These are phyloP conservation scores for Rhododendron griersonianum DNA, from an alignment of 148 eudicot genomes.

Conservation along the genomic window DNA sequence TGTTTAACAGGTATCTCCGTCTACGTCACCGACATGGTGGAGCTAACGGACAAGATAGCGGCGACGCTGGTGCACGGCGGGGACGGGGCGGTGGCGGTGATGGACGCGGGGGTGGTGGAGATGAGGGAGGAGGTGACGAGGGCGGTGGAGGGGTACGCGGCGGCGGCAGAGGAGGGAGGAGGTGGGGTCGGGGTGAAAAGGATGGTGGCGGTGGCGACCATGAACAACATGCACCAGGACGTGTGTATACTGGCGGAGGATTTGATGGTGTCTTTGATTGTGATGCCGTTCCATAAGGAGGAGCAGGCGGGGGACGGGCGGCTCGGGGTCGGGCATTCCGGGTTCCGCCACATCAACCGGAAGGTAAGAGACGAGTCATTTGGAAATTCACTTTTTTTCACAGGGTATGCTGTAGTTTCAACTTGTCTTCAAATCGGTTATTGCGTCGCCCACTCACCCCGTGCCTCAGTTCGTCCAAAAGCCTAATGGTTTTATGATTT, in stretches of 20 bases:
- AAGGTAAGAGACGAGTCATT: slow-evolving; percentile 44
- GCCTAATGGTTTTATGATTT: neutral
- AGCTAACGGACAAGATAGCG: slow-evolving; percentile 69
- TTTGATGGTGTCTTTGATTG: slow-evolving; percentile 42
- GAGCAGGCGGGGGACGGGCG: slow-evolving; percentile 36
- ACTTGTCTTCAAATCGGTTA: no score
- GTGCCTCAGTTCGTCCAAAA: no score
- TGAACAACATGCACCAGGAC: slow-evolving; percentile 77
- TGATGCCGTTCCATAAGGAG: slow-evolving; percentile 75
- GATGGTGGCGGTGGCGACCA: slow-evolving; percentile 58
- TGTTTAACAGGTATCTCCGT: slow-evolving; percentile 47
- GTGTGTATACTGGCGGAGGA: slow-evolving; percentile 67
- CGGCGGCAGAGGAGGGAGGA: slow-evolving; percentile 28
- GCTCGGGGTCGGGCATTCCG: slow-evolving; percentile 43
- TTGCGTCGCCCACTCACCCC: no score
- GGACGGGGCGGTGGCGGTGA: slow-evolving; percentile 42
- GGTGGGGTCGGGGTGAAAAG: slow-evolving; percentile 49
- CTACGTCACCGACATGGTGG: slow-evolving; percentile 72
- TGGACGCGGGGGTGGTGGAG: slow-evolving; percentile 43
- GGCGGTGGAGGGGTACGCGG: slow-evolving; percentile 34
- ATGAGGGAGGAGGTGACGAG: slow-evolving; percentile 53
- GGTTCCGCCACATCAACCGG: slow-evolving; percentile 73
- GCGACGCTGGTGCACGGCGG: slow-evolving; percentile 50
- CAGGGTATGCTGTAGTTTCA: no score
- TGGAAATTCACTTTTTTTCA: no score